phyloP scores from a whole-genome alignment of 352 stramenopile species.

The Elongisporangium undulatum region DNA sequence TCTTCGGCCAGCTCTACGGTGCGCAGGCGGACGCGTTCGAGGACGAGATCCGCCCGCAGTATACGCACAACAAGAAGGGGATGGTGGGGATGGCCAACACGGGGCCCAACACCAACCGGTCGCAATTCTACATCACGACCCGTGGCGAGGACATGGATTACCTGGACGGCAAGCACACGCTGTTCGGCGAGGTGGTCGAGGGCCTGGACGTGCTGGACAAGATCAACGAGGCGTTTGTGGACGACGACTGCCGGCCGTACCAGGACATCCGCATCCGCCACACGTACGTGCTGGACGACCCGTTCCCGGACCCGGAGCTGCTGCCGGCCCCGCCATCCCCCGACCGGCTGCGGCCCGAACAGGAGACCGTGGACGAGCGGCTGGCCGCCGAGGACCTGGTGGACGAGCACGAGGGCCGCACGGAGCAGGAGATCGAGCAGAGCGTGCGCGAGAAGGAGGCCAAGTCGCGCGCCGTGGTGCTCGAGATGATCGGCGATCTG shows the following conservation, averaged over 20 bases:
- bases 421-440: conserved; percentile 89
- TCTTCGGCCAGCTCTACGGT: conserved; percentile 93
- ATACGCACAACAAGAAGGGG: conserved; percentile 52
- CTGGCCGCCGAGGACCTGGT: conserved; percentile 89
- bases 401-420: conserved; percentile 63
- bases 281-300: conserved; percentile 86
- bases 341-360: conserved; percentile 73
- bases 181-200: conserved; percentile 92
- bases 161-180: conserved; percentile 89
- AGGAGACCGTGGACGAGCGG: conserved; percentile 90
- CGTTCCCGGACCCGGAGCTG: conserved; percentile 69
- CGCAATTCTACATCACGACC: conserved; percentile 98
- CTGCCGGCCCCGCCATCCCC: conserved; percentile 87
- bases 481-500: conserved; percentile 99
- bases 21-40: conserved; percentile 71
- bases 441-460: conserved; percentile 89
- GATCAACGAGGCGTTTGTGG: conserved; percentile 94
- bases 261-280: conserved; percentile 97
- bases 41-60: conserved; percentile 56
- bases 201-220: conserved; percentile 93
- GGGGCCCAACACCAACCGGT: conserved; percentile 73
- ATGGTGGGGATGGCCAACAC: conserved; percentile 84
- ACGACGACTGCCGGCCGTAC: conserved; percentile 94
- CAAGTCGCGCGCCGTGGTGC: conserved; percentile 93
- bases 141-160: conserved; percentile 86